Evolutionary conservation across 768 basidiomycete species (phyloP).

Genomic region (Tricholomella constricta): DNA sequence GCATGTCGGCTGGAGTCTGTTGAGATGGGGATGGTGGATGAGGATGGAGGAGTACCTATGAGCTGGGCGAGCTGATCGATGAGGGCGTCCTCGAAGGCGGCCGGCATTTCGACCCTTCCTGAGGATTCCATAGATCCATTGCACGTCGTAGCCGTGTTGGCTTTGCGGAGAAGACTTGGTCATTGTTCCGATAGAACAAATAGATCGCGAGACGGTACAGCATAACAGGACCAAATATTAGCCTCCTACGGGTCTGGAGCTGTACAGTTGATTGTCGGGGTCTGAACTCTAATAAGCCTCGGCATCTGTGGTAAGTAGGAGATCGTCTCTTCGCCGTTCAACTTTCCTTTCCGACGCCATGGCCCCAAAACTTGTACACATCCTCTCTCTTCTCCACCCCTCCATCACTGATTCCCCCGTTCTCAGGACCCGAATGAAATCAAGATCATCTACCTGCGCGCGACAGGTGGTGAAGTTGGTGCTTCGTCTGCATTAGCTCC

Average conservation of each 20-base stretch:
- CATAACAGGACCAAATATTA: constrained; percentile 40
- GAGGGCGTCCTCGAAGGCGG: constrained; percentile 80
- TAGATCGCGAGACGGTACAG: constrained; percentile 20
- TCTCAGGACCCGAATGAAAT: constrained; percentile 92
- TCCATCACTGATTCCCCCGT: constrained; percentile 8
- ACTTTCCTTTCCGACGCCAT: constrained; percentile 43
- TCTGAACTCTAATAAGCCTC: constrained; percentile 51
- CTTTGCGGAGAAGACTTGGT: constrained; percentile 14
- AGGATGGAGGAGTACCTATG: constrained; percentile 61
- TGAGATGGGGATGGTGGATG: not conserved
- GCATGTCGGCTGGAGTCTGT: constrained; percentile 80
- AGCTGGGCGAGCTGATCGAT: constrained; percentile 85
- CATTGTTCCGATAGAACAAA: constrained; percentile 13
- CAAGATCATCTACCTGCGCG: constrained; percentile 98
- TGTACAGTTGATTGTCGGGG: constrained; percentile 61
- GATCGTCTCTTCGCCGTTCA: constrained; percentile 32
- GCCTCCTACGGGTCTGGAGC: constrained; percentile 25
- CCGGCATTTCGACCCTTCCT: constrained; percentile 77
- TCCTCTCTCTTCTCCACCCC: not conserved
- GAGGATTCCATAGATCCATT: constrained; percentile 84
- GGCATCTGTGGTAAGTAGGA: constrained; percentile 13
- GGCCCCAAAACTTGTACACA: constrained; percentile 79
- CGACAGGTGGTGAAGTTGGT: constrained; percentile 99
- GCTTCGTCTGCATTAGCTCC: constrained; percentile 98
- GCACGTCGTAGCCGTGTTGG: constrained; percentile 47